phyloP scores from a whole-genome alignment of 1,284 basidiomycete species.

The Peniophora sp. region DNA sequence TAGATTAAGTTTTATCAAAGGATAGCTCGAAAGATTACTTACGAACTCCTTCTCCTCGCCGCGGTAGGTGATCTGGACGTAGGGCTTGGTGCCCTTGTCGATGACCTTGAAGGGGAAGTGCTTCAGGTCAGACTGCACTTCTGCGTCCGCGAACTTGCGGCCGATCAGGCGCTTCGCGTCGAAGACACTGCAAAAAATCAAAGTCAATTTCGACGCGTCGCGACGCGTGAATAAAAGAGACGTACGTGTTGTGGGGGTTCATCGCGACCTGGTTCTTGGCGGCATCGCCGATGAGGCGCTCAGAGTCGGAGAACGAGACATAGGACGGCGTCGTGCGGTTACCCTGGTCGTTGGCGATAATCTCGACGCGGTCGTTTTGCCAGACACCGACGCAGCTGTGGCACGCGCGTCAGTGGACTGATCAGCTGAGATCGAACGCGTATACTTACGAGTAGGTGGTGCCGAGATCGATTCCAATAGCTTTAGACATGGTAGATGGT shows the following conservation, averaged over 20 bases:
- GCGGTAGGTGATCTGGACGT: slow-evolving; percentile 84
- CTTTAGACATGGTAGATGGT: no score
- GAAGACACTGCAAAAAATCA: slow-evolving; percentile 56
- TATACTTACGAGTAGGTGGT: slow-evolving; percentile 75
- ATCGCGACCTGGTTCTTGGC: slow-evolving; percentile 93
- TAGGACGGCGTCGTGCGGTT: slow-evolving; percentile 96
- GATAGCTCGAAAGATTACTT: slow-evolving; percentile 1
- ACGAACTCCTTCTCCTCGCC: slow-evolving; percentile 85
- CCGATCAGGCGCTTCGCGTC: slow-evolving; percentile 90
- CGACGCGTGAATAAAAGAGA: slow-evolving; percentile 11
- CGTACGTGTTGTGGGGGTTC: slow-evolving; percentile 73
- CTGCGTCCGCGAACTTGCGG: slow-evolving; percentile 76
- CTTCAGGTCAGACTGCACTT: slow-evolving; percentile 94
- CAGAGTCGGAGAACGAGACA: slow-evolving; percentile 88
- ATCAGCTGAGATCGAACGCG: slow-evolving; percentile 5
- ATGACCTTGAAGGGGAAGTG: slow-evolving; percentile 92
- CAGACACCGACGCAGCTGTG: slow-evolving; percentile 85
- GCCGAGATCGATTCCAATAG: slow-evolving; percentile 89
- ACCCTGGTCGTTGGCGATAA: slow-evolving; percentile 97
- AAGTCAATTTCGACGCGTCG: slow-evolving; percentile 6
- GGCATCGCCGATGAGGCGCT: slow-evolving; percentile 94
- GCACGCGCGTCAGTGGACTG: slow-evolving; percentile 7
- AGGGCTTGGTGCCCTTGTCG: slow-evolving; percentile 81
- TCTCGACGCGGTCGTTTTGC: slow-evolving; percentile 98
- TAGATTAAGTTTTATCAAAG: slow-evolving; percentile 7